These are phyloP conservation scores for Eimeria falciformis DNA, from an alignment of 169 alveolate species.

Conservation along the genomic window DNA sequence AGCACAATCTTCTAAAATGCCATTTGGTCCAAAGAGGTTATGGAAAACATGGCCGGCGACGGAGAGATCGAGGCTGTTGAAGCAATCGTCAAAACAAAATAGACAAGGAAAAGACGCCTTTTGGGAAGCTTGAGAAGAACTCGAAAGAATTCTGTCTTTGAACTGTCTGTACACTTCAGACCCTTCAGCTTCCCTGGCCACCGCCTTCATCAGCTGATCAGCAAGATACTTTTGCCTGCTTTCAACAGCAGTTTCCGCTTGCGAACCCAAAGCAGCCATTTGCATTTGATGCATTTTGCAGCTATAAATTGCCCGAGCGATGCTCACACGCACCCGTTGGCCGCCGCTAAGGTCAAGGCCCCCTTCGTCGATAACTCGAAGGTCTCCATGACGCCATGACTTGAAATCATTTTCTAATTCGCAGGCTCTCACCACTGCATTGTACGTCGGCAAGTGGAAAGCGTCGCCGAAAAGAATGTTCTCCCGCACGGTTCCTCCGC, in stretches of 20 bases:
- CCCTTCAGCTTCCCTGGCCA: no score
- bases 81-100: slow-evolving; percentile 65
- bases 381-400: slow-evolving; percentile 84
- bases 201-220: background rate
- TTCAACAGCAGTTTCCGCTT: background rate
- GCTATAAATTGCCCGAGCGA: slow-evolving; percentile 91
- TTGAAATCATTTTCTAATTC: slow-evolving; percentile 83
- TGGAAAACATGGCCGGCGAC: slow-evolving; percentile 52
- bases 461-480: slow-evolving; percentile 87
- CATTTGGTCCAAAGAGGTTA: slow-evolving; percentile 54
- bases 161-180: slow-evolving; percentile 36
- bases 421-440: slow-evolving; percentile 82
- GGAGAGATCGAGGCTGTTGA: slow-evolving; percentile 42
- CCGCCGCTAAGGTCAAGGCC: slow-evolving; percentile 92
- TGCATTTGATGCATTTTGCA: slow-evolving; percentile 21
- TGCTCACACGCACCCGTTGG: slow-evolving; percentile 88
- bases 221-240: background rate
- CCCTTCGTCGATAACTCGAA: slow-evolving; percentile 89
- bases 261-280: background rate
- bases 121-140: background rate
- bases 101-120: background rate
- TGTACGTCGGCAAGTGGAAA: slow-evolving; percentile 72
- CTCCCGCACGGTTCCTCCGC: slow-evolving; percentile 87
- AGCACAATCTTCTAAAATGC: slow-evolving; percentile 54
- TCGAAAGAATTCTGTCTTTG: background rate